A percentile compares a stretch with the other conserved stretches of the same genome.
phyloP scores from a whole-genome alignment of 78 protist species.

The Dictyostelium purpureum region DNA sequence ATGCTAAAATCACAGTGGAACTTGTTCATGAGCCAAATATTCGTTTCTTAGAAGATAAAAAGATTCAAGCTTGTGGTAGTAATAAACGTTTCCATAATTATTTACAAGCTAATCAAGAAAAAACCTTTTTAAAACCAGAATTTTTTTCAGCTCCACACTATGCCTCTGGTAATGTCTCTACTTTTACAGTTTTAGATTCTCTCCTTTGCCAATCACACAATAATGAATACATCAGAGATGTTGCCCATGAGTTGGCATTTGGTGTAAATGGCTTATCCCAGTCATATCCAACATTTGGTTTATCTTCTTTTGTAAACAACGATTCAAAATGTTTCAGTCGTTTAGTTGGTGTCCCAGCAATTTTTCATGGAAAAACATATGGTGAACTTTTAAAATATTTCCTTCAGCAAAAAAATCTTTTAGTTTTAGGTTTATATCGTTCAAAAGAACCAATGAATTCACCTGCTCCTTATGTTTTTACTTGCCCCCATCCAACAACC shows the following conservation, averaged over 20 bases:
- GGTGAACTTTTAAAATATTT: slow-evolving; percentile 60
- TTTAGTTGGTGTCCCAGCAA: slow-evolving; percentile 12
- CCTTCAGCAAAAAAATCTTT: slow-evolving; percentile 32
- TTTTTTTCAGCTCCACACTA: slow-evolving; percentile 60
- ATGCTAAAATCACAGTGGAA: slow-evolving; percentile 39
- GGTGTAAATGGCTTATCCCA: slow-evolving; percentile 57
- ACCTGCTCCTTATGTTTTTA: slow-evolving; percentile 51
- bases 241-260: slow-evolving; percentile 40
- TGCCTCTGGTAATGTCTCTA: slow-evolving; percentile 30
- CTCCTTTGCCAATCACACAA: slow-evolving; percentile 36
- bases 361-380: slow-evolving; percentile 50
- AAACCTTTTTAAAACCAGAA: slow-evolving; percentile 57
- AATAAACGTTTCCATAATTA: slow-evolving; percentile 47
- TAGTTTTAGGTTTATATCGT: slow-evolving; percentile 46
- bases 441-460: slow-evolving; percentile 50
- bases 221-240: slow-evolving; percentile 31
- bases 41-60: slow-evolving; percentile 48
- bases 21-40: slow-evolving; percentile 68
- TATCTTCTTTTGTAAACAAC: neutral
- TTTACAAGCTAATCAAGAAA: slow-evolving; percentile 53
- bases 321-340: slow-evolving; percentile 43
- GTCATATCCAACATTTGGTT: slow-evolving; percentile 19
- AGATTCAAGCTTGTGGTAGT: neutral
- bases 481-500: slow-evolving; percentile 68
- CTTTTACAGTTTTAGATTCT: slow-evolving; percentile 31